A percentile compares a stretch with the other conserved stretches of the same genome.
These are phyloP conservation scores for Radiomyces spectabilis DNA, from an alignment of 192 early-diverging fungal species.

Conservation along the genomic window DNA sequence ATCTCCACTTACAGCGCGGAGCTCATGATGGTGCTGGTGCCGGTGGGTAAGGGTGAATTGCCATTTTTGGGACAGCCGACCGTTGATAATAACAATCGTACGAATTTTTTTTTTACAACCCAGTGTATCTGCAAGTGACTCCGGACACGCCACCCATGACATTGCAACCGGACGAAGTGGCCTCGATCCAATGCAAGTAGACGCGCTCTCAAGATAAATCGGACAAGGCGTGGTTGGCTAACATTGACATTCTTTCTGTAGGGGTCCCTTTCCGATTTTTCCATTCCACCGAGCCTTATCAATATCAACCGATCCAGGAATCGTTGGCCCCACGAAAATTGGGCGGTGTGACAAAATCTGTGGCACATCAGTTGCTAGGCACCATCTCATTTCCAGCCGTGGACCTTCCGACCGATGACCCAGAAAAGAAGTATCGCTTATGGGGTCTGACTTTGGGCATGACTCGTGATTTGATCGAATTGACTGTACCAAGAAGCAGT, in stretches of 20 bases:
- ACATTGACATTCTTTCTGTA: background rate
- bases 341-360: background rate
- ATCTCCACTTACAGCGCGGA: conserved; percentile 5
- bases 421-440: conserved; percentile 3
- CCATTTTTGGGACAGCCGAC: too few relatives aligned
- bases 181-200: conserved; percentile 19
- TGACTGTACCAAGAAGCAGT: background rate
- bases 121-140: conserved; percentile 22
- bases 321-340: background rate
- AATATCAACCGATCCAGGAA: conserved; percentile 2
- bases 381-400: conserved; percentile 17
- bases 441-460: conserved; percentile 27
- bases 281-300: background rate
- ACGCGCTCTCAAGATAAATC: too few relatives aligned
- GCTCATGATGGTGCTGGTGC: conserved; percentile 23
- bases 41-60: conserved; percentile 19
- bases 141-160: conserved; percentile 13
- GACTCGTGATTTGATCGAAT: conserved; percentile 14
- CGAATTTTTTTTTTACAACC: background rate
- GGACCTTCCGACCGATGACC: conserved; percentile 6
- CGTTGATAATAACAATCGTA: too few relatives aligned
- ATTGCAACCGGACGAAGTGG: conserved; percentile 18
- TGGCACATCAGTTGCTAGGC: conserved; percentile 10
- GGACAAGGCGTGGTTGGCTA: too few relatives aligned
- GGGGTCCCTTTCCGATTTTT: conserved; percentile 24